Evolutionary conservation across 208 protist genomes (phyloP).

Genomic region (Acanthamoeba royreba): DNA sequence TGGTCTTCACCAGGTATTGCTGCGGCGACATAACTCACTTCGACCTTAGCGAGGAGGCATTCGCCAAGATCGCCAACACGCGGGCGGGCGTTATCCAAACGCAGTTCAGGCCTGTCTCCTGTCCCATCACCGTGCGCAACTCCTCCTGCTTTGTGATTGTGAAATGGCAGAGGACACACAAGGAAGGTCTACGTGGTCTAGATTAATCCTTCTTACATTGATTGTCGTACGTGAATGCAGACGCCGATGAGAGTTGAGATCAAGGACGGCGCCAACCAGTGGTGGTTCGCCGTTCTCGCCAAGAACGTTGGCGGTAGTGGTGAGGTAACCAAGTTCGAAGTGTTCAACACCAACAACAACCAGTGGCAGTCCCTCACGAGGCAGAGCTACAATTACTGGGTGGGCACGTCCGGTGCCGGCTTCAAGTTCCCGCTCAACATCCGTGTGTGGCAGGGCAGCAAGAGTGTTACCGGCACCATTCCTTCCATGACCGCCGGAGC

Average conservation of each 20-base stretch:
- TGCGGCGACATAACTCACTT: neutral
- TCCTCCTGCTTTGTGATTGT: neutral
- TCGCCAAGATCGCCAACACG: neutral
- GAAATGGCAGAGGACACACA: no score
- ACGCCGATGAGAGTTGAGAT: neutral
- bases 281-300: slow-evolving; percentile 20
- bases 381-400: slow-evolving; percentile 39
- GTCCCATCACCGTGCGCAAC: neutral
- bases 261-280: neutral
- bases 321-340: neutral
- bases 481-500: neutral
- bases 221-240: no score
- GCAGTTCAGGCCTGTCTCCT: neutral
- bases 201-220: no score
- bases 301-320: slow-evolving; percentile 15
- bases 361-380: neutral
- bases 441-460: neutral
- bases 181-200: no score
- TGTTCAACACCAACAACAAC: neutral
- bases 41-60: neutral
- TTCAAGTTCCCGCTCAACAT: neutral
- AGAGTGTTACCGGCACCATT: neutral
- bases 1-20: no score
- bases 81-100: neutral
- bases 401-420: neutral